Conservation (phyloP, 2,329 filamentous ascomycete species). For the Beauveria sp. region DNA sequence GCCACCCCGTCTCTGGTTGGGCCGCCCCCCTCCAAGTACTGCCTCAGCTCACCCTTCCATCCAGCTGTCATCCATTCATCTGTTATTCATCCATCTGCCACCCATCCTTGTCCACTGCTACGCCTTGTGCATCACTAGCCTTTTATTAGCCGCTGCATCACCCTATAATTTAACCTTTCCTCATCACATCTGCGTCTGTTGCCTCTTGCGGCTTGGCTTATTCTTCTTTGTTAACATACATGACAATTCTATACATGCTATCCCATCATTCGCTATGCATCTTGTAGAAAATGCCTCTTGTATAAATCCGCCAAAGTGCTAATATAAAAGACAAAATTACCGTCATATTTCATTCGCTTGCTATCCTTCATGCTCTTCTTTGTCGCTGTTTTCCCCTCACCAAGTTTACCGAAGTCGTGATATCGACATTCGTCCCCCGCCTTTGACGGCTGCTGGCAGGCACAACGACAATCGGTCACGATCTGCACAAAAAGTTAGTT, state of each 20-base stretch:
- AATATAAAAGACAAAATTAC: background rate
- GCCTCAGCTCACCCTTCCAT: background rate
- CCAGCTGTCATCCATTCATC: background rate
- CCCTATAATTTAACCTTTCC: background rate
- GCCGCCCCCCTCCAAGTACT: background rate
- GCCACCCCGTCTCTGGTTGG: conserved; percentile 3
- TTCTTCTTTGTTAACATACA: background rate
- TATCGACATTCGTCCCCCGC: conserved; percentile 28
- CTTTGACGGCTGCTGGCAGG: conserved; percentile 51
- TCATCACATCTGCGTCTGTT: background rate
- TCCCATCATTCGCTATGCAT: conserved; percentile 2
- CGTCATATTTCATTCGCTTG: background rate
- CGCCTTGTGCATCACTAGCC: background rate
- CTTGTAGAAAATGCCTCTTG: background rate
- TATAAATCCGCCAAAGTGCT: background rate
- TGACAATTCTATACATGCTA: background rate
- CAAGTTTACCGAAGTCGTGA: background rate
- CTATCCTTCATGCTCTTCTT: background rate
- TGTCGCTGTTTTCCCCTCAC: background rate
- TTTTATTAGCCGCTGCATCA: background rate
- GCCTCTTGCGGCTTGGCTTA: background rate
- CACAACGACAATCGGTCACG: conserved; percentile 44
- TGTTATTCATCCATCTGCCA: background rate
- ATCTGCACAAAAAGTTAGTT: conserved; percentile 32
- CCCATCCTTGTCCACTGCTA: background rate